Percentiles rank a stretch among this genome's conserved stretches.
These are phyloP conservation scores for Panellus pusillus DNA, from an alignment of 768 basidiomycete species.

Conservation along the genomic window DNA sequence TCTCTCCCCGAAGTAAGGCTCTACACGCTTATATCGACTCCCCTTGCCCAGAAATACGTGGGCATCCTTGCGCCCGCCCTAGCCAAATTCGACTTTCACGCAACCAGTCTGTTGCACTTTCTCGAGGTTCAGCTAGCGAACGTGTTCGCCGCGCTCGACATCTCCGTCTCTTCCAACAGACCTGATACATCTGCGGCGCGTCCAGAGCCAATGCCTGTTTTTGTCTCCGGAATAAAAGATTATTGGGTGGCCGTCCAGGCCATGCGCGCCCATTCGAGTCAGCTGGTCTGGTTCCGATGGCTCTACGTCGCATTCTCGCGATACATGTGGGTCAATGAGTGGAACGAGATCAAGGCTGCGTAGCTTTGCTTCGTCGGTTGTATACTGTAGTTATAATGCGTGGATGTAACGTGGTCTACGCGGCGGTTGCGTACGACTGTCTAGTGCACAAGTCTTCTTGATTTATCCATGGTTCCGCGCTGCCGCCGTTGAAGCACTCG, in stretches of 20 bases:
- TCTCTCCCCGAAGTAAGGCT: slow-evolving; percentile 36
- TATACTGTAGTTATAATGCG: slow-evolving; percentile 12
- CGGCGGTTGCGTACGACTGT: no score
- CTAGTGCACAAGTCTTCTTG: no score
- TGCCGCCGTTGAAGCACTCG: slow-evolving; percentile 55
- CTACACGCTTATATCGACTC: slow-evolving; percentile 62
- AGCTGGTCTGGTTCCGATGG: slow-evolving; percentile 90
- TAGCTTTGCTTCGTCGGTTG: not conserved
- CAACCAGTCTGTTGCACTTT: slow-evolving; percentile 25
- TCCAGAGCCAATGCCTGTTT: slow-evolving; percentile 35
- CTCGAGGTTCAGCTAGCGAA: slow-evolving; percentile 25
- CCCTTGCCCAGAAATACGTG: slow-evolving; percentile 60
- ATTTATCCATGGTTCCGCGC: not conserved
- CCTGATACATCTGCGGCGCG: not conserved
- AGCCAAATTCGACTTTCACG: slow-evolving; percentile 46
- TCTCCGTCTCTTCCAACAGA: slow-evolving; percentile 6
- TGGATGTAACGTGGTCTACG: slow-evolving; percentile 30
- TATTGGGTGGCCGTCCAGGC: slow-evolving; percentile 63
- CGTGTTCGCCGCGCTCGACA: slow-evolving; percentile 5
- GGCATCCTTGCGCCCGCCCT: slow-evolving; percentile 52
- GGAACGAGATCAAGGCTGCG: slow-evolving; percentile 57
- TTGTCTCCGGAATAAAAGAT: slow-evolving; percentile 56
- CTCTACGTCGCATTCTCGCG: slow-evolving; percentile 76
- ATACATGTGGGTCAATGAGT: slow-evolving; percentile 94
- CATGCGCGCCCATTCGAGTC: slow-evolving; percentile 71